Percentiles rank a stretch among this genome's conserved stretches.
phyloP scores from a whole-genome alignment of 495 filamentous ascomycete species.

The Tuber brumale region DNA sequence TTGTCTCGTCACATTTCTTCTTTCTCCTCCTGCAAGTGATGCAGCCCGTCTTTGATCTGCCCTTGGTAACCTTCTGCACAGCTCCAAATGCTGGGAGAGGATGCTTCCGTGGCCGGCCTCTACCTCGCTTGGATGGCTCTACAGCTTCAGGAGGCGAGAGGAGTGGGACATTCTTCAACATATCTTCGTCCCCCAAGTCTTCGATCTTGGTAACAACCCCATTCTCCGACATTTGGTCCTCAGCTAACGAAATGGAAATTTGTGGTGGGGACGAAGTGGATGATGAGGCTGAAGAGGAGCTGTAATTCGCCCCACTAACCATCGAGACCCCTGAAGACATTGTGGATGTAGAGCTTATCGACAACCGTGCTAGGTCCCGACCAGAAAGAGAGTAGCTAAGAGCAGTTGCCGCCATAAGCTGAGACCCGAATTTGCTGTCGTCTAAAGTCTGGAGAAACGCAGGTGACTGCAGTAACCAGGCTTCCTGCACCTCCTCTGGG shows the following conservation, averaged over 20 bases:
- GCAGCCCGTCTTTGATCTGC: conserved; percentile 89
- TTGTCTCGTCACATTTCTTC: conserved; percentile 97
- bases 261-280: conserved; percentile 28
- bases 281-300: conserved; percentile 37
- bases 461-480: conserved; percentile 13
- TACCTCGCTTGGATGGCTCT: conserved; percentile 50
- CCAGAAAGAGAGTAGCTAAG: conserved; percentile 21
- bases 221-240: conserved; percentile 25
- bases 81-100: conserved; percentile 54
- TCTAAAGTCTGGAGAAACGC: background rate
- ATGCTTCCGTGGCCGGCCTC: conserved; percentile 81
- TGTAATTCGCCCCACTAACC: conserved; percentile 30
- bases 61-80: conserved; percentile 67
- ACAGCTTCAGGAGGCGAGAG: conserved; percentile 25
- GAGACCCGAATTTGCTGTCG: conserved; percentile 5
- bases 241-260: conserved; percentile 8
- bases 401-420: conserved; percentile 26
- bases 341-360: conserved; percentile 34
- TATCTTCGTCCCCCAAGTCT: conserved; percentile 35
- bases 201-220: conserved; percentile 36
- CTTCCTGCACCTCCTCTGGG: conserved; percentile 28
- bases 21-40: conserved; percentile 85
- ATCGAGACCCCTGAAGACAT: conserved; percentile 31
- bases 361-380: conserved; percentile 27
- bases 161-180: conserved; percentile 26